Conservation (phyloP, 805 yeast species). For the Candida patagonica region DNA sequence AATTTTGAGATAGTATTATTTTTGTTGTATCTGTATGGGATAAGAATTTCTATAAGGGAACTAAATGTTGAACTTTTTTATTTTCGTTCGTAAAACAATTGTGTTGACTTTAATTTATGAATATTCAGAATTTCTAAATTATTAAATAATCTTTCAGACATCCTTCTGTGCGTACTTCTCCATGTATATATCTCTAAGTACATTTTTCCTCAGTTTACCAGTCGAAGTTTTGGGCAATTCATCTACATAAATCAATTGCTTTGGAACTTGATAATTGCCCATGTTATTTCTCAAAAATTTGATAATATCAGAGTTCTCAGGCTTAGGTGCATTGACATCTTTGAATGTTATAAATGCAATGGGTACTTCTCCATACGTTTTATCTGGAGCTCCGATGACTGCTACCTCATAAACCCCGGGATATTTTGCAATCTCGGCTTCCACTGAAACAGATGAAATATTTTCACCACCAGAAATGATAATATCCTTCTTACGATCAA, state of each 20-base stretch:
- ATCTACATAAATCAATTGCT: slow-evolving; percentile 19
- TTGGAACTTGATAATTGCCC: slow-evolving; percentile 29
- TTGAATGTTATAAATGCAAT: slow-evolving; percentile 24
- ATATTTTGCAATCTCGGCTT: slow-evolving; percentile 21
- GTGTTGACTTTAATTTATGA: no score
- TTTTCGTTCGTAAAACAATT: no score
- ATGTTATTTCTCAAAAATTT: slow-evolving; percentile 20
- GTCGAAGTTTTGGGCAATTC: slow-evolving; percentile 30
- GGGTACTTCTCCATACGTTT: slow-evolving; percentile 28
- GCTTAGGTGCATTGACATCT: slow-evolving; percentile 2
- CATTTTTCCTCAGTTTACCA: slow-evolving; percentile 28
- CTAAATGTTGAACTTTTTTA: no score
- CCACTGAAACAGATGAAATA: slow-evolving; percentile 29
- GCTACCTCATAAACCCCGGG: slow-evolving; percentile 26
- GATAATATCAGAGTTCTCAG: slow-evolving; percentile 13
- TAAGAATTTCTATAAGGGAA: no score
- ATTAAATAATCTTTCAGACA: no score
- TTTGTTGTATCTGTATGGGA: background rate
- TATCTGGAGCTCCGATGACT: slow-evolving; percentile 25
- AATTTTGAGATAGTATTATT: no score
- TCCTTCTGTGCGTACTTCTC: no score
- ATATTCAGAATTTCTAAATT: no score
- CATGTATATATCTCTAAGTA: slow-evolving; percentile 20
- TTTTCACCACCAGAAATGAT: slow-evolving; percentile 31
- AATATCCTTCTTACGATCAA: slow-evolving; percentile 30